Percentiles rank a stretch among this genome's conserved stretches.
phyloP scores from a whole-genome alignment of 495 filamentous ascomycete species.

The Immersiella caudata region DNA sequence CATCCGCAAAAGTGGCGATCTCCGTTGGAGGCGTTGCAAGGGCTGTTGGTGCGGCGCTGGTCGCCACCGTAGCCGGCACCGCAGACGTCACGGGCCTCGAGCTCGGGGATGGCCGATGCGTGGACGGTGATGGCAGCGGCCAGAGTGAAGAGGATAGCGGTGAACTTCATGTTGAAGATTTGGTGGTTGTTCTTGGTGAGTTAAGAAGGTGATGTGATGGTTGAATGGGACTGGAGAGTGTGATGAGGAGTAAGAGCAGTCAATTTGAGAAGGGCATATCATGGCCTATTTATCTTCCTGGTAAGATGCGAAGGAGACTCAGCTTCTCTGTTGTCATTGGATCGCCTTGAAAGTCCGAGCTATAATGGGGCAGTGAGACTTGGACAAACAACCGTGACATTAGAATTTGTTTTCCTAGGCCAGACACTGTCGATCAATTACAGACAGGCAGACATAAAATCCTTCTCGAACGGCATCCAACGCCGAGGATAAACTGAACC shows the following conservation, averaged over 20 bases:
- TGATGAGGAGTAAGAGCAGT: neutral
- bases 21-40: slow-evolving; percentile 20
- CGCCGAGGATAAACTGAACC: neutral
- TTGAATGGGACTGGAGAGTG: slow-evolving; percentile 2
- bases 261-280: neutral
- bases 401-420: neutral
- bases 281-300: slow-evolving; percentile 5
- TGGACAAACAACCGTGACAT: neutral
- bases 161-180: slow-evolving; percentile 22
- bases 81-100: slow-evolving; percentile 20
- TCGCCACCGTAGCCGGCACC: slow-evolving; percentile 20
- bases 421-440: neutral
- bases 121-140: slow-evolving; percentile 16
- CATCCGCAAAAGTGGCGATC: slow-evolving; percentile 22
- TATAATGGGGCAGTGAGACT: neutral
- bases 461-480: neutral
- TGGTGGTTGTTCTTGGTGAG: neutral
- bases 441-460: neutral
- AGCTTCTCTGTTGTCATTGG: neutral
- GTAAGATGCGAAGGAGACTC: neutral
- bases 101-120: slow-evolving; percentile 11
- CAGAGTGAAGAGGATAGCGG: slow-evolving; percentile 18
- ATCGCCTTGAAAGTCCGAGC: neutral
- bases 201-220: neutral
- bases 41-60: slow-evolving; percentile 23